phyloP scores from a whole-genome alignment of 805 yeast genomes.

The Zygoascus ofunaensis region DNA sequence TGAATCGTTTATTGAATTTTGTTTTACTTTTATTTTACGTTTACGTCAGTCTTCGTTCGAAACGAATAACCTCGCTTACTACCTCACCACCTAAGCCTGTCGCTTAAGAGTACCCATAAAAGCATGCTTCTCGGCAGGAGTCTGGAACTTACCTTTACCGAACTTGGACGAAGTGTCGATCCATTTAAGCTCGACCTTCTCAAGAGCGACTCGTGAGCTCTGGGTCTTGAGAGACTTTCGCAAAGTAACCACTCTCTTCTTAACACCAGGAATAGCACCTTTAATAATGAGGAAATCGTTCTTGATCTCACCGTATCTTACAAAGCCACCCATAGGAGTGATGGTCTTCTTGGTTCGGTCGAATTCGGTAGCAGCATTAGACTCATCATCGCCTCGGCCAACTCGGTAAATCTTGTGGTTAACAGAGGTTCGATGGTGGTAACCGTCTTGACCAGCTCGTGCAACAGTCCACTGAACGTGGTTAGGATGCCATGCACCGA shows the following conservation, averaged over 20 bases:
- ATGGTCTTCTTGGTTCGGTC: constrained; percentile 99
- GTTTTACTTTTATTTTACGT: no score
- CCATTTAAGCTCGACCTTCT: constrained; percentile 96
- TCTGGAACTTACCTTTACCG: constrained; percentile 99
- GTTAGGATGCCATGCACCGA: constrained; percentile 99
- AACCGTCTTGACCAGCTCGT: constrained; percentile 99
- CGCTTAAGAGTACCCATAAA: constrained; percentile 97
- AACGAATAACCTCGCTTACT: no score
- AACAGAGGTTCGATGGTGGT: constrained; percentile 99
- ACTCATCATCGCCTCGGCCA: constrained; percentile 92
- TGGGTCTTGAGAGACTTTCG: constrained; percentile 97
- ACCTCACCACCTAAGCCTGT: not conserved
- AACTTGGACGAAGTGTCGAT: constrained; percentile 99
- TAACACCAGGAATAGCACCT: constrained; percentile 99
- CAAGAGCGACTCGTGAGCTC: constrained; percentile 96
- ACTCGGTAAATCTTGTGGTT: constrained; percentile 99
- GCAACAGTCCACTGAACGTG: constrained; percentile 99
- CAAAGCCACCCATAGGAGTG: constrained; percentile 99
- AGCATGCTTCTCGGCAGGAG: constrained; percentile 99
- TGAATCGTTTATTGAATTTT: no score
- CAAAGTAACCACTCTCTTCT: constrained; percentile 98
- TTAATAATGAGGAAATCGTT: constrained; percentile 96
- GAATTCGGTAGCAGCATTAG: constrained; percentile 90
- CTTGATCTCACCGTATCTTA: constrained; percentile 95
- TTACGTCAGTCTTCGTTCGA: no score